Evolutionary conservation across 2,329 filamentous ascomycete genomes (phyloP).

Genomic region (Fragosphaeria purpurea): DNA sequence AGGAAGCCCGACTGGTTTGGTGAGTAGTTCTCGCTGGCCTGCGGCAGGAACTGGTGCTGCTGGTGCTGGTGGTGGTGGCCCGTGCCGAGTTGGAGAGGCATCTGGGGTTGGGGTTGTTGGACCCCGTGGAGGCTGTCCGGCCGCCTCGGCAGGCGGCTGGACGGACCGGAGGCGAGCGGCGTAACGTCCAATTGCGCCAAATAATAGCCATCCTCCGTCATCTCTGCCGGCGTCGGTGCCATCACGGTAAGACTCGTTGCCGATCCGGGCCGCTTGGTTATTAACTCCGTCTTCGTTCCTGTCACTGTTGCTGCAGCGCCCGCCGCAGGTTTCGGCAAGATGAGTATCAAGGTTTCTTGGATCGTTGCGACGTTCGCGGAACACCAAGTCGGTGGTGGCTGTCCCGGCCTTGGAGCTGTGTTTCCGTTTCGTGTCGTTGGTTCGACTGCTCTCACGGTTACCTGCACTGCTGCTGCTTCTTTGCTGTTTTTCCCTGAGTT

Average conservation of each 20-base stretch:
- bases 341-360: slow-evolving; percentile 4
- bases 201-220: slow-evolving; percentile 12
- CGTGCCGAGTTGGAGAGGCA: slow-evolving; percentile 11
- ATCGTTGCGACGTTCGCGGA: slow-evolving; percentile 1
- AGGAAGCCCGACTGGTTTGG: slow-evolving; percentile 33
- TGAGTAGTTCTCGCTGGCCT: slow-evolving; percentile 21
- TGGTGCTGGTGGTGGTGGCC: background rate
- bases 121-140: background rate
- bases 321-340: background rate
- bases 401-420: background rate
- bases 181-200: slow-evolving; percentile 38
- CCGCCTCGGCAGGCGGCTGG: slow-evolving; percentile 18
- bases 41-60: background rate
- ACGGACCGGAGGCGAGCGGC: slow-evolving; percentile 44
- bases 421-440: background rate
- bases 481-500: background rate
- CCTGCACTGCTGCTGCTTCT: background rate
- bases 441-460: background rate
- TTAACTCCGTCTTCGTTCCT: no score
- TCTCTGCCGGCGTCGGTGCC: slow-evolving; percentile 8
- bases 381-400: background rate
- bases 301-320: slow-evolving; percentile 14
- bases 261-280: no score
- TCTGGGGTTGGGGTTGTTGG: slow-evolving; percentile 2
- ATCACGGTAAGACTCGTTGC: no score